Conservation (phyloP, 352 stramenopile genomes). For the Globisporangium recalcitrans region DNA sequence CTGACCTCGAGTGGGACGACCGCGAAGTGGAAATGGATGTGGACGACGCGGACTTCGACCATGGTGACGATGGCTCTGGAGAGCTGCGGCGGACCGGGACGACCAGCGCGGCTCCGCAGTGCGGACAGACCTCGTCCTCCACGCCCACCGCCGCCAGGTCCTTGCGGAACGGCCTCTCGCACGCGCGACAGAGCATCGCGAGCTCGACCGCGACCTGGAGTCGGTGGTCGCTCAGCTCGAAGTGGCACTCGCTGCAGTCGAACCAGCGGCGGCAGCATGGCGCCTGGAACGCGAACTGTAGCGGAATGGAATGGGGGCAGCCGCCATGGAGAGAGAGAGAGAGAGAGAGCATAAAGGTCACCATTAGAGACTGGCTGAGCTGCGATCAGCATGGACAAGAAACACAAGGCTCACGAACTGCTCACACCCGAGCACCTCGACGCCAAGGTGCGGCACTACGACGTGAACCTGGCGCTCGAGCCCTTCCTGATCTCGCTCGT, state of each 20-base stretch:
- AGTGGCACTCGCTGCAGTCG: constrained; percentile 74
- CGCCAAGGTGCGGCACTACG: constrained; percentile 29
- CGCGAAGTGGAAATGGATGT: neutral
- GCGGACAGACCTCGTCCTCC: constrained; percentile 59
- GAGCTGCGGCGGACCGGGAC: constrained; percentile 15
- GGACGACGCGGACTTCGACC: neutral
- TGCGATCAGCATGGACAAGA: neutral
- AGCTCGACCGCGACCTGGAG: constrained; percentile 40
- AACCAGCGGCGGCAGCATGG: constrained; percentile 76
- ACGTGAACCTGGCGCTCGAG: constrained; percentile 41
- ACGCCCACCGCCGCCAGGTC: constrained; percentile 42
- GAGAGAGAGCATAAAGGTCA: no score
- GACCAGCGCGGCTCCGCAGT: constrained; percentile 48
- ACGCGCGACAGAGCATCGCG: constrained; percentile 65
- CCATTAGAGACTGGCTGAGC: no score
- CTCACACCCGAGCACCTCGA: constrained; percentile 48
- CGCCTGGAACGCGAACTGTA: constrained; percentile 55
- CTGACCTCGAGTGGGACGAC: neutral
- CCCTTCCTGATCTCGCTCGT: constrained; percentile 46
- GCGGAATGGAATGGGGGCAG: neutral
- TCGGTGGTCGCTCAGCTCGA: constrained; percentile 55
- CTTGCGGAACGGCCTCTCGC: constrained; percentile 58
- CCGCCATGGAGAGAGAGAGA: no score
- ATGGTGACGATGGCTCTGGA: neutral
- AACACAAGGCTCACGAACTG: neutral